Base-by-base conservation (phyloP, 2,329 filamentous ascomycete species). In the Fonsecaea nubica region DNA sequence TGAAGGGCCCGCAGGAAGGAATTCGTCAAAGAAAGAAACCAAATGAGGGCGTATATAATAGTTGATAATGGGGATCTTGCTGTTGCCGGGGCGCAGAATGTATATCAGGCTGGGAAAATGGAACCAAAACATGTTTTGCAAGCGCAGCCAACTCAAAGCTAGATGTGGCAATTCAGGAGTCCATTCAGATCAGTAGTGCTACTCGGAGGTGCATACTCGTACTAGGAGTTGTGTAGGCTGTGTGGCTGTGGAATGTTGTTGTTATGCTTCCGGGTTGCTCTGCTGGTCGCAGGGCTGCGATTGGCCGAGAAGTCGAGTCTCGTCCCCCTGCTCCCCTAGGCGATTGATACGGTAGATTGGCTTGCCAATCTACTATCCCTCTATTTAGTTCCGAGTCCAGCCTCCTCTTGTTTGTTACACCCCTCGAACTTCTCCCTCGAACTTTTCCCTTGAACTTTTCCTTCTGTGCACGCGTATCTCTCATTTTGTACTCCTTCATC, bases 1-100 rank as follows among this genome's bases (percentile, higher is more conserved):
- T 67, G 70, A 73, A 64, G 72, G 72, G 7, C 72, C 72, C 15
- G 68, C 62, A 21, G 68, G 65, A 9, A 64, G 58, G 54, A 71
- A 56, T 55, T 63, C 71, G 32, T 54, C 63, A 10, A 68, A 66
- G 58, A 60, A 58, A 48, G 64, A 69, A 36, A 50, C 62, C n/a
- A 70, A 63, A 53, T 66, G 66, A 70, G 42, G 59, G 61, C n/a
- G 56, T 56, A 38, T 58, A 56, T 64, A 61, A 8, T 61, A 52
- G 30, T 61, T 25, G 25, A 33, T 66, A 66, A 58, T 59, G 50
- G 45, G 40, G 4, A 21, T 32, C 32, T 9, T 30, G 45, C 13
- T 52, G 33, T 25, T 25, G 25, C 25, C 25, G 2, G 25, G 57
- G 18, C 42, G 50, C n/a, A 21, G 21, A n/a, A 35, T 61, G 58